Evolutionary conservation across 1,284 basidiomycete genomes (phyloP).

Genomic region (Rhodotorula glutinis): DNA sequence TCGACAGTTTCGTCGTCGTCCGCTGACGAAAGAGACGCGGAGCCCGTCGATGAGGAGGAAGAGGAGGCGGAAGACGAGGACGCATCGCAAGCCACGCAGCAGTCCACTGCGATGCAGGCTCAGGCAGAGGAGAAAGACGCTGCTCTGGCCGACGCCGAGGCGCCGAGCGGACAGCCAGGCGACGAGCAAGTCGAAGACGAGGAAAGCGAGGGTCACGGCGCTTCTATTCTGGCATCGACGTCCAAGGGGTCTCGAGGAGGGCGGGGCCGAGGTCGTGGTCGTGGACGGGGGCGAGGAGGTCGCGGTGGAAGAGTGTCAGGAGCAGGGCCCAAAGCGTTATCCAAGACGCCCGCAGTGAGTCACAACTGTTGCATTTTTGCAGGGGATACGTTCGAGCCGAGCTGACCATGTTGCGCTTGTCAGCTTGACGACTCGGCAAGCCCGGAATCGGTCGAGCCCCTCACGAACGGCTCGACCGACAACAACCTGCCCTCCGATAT

Average conservation of each 20-base stretch:
- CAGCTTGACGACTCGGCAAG: neutral
- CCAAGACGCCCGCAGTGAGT: neutral
- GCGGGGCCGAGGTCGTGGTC: neutral
- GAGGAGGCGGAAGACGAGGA: neutral
- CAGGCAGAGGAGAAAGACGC: neutral
- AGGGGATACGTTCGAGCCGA: too few relatives aligned
- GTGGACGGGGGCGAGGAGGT: neutral
- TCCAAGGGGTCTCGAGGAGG: neutral
- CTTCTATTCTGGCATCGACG: neutral
- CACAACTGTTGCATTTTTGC: too few relatives aligned
- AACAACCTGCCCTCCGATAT: slow-evolving; percentile 5
- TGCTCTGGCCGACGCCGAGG: neutral
- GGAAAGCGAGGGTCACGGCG: neutral
- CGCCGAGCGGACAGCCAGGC: neutral
- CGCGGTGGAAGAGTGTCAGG: neutral
- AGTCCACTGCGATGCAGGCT: neutral
- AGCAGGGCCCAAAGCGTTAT: neutral
- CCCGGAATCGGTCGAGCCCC: neutral
- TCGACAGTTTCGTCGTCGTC: slow-evolving; percentile 12
- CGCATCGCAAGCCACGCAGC: neutral
- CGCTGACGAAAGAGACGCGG: neutral
- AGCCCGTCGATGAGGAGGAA: neutral
- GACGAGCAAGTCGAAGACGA: neutral
- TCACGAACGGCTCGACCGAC: slow-evolving; percentile 14
- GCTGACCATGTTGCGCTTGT: neutral